Evolutionary conservation across 345 rosid genomes (phyloP), one percentile per base, ranked within the genome.

Genomic region (Eucalyptus caleyi): DNA sequence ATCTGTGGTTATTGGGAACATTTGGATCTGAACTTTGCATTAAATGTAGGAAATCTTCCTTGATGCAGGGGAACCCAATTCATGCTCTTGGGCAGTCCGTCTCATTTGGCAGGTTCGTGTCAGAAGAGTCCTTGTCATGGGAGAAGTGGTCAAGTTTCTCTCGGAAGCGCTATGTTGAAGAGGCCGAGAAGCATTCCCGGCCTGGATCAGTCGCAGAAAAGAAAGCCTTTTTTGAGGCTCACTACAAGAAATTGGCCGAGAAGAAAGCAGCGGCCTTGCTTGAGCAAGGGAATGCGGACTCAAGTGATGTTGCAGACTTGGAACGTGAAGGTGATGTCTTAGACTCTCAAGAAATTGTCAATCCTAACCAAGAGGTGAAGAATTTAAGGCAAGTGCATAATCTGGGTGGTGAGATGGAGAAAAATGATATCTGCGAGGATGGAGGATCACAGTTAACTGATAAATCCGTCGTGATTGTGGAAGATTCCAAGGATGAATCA

Each of bases 31-130:
- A 37, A 77, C 15, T 21, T 50, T 56, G 40, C n/a, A 45, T 81
- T 50, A 42, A 87, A 40, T 54, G 47, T 47, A n/a, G 26, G 49
- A 86, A 87, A 16, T 86, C 90, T 94, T 93, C 47, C 47, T 77
- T 77, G 42, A 37, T 21, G 86, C 97, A 95, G 97, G 97, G 93
- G 32, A 95, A 96, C 62, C 95, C 96, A 72, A 40, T 93, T 86
- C 93, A 93, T 89, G 96, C 91, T 54, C 91, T 96, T 19, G 95
- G 97, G 24, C 98, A 98, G 89, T 98, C 99, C 12, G 92, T 98
- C 87, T 97, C 99, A 16, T 98, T 98, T 16, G 99, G 99, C 87
- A 95, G 98, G 93, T 98, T 95, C 87, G 91, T 93, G 95, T 92
- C 98, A 32, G 99, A 98, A 77, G 83, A 77, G 88, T 93, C 96